Conservation (phyloP, 192 early-diverging fungal genomes). For the Phycomyces blakesleeanus region DNA sequence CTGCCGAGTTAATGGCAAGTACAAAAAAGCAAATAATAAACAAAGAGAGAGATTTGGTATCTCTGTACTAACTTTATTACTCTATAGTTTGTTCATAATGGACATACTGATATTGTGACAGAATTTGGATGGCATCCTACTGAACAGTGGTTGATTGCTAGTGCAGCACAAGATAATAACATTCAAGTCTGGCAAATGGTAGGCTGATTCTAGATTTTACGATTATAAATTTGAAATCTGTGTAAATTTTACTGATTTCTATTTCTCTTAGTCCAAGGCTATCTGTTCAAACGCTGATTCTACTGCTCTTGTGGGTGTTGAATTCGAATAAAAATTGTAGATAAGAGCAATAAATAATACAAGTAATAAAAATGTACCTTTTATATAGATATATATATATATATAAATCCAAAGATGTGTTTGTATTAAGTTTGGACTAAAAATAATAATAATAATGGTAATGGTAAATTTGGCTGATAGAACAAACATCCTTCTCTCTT, state of each 20-base stretch:
- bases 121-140: constrained; percentile 95
- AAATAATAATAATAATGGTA: too few species aligned
- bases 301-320: constrained; percentile 12
- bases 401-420: too few species aligned
- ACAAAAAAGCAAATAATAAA: not conserved
- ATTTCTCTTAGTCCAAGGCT: constrained; percentile 31
- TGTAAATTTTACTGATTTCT: not conserved
- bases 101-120: constrained; percentile 93
- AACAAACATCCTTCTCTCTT: too few species aligned
- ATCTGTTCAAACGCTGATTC: constrained; percentile 33
- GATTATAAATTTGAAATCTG: too few species aligned
- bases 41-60: not conserved
- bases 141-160: constrained; percentile 92
- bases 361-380: too few species aligned
- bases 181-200: constrained; percentile 99
- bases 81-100: constrained; percentile 91
- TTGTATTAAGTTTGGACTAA: too few species aligned
- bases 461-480: too few species aligned
- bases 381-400: too few species aligned
- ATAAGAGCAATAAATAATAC: too few species aligned
- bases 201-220: too few species aligned
- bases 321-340: constrained; percentile 29
- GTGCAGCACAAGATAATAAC: constrained; percentile 94
- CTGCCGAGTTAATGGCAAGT: constrained; percentile 87
- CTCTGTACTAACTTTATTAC: not conserved